phyloP scores from a whole-genome alignment of 371 early-diverging fungal species.

The Coelomomyces lativittatus region DNA sequence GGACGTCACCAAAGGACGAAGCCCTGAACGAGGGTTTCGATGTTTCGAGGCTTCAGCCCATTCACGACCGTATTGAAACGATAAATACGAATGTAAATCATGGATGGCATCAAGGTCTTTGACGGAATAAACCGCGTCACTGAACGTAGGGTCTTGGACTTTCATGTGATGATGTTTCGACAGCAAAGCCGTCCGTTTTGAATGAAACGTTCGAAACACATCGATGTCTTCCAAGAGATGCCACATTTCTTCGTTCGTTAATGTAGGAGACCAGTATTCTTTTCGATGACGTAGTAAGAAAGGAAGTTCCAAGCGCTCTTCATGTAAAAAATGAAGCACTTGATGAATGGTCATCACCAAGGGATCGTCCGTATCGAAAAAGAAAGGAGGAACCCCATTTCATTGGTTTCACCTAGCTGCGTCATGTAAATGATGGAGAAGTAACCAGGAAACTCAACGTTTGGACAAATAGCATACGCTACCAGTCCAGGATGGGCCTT shows the following conservation, averaged over 20 bases:
- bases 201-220: constrained; percentile 49
- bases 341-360: constrained; percentile 7
- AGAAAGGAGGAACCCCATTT: constrained; percentile 32
- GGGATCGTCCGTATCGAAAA: no score
- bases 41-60: constrained; percentile 20
- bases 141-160: constrained; percentile 26
- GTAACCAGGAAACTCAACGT: constrained; percentile 9
- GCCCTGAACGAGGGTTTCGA: no score
- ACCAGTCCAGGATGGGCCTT: constrained; percentile 4
- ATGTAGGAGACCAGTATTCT: constrained; percentile 37
- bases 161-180: constrained; percentile 18
- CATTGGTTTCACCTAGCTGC: constrained; percentile 6
- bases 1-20: no score
- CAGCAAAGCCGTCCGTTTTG: constrained; percentile 13
- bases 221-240: constrained; percentile 64
- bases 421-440: constrained; percentile 11
- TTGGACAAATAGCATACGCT: constrained; percentile 12
- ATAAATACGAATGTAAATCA: constrained; percentile 58
- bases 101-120: constrained; percentile 48
- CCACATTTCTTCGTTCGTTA: constrained; percentile 63
- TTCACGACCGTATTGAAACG: constrained; percentile 40
- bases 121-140: constrained; percentile 19
- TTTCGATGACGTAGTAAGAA: constrained; percentile 68
- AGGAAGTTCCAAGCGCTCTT: constrained; percentile 72
- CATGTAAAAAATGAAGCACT: constrained; percentile 52